These are phyloP conservation scores for Aphanomyces cochlioides DNA, from an alignment of 352 stramenopile species.

Conservation along the genomic window DNA sequence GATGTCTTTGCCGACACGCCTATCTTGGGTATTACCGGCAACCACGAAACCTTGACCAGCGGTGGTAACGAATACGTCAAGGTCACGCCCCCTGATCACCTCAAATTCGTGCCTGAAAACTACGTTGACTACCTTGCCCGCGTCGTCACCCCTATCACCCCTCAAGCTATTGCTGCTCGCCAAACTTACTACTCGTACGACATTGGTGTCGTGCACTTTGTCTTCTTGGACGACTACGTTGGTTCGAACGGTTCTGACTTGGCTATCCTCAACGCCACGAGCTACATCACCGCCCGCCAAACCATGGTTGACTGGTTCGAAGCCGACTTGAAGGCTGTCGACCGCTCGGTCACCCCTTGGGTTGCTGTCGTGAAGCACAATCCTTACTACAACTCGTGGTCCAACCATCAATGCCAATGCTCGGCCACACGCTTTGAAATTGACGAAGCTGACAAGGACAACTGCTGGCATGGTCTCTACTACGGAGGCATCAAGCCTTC, in stretches of 20 bases:
- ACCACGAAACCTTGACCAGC: slow-evolving; percentile 62
- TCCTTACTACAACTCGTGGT: slow-evolving; percentile 63
- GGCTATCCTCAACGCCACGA: slow-evolving; percentile 39
- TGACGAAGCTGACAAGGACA: slow-evolving; percentile 36
- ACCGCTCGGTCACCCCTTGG: slow-evolving; percentile 16
- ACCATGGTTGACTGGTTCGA: slow-evolving; percentile 14
- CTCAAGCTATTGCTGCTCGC: slow-evolving; percentile 37
- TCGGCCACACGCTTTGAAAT: slow-evolving; percentile 45
- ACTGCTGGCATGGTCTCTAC: slow-evolving; percentile 50
- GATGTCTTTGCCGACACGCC: slow-evolving; percentile 46
- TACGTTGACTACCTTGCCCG: slow-evolving; percentile 48
- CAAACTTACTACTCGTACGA: slow-evolving; percentile 53
- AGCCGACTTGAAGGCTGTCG: not conserved
- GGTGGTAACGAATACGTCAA: slow-evolving; percentile 36
- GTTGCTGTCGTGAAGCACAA: slow-evolving; percentile 25
- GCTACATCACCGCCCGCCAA: not conserved
- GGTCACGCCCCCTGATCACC: slow-evolving; percentile 35
- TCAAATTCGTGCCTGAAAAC: no score
- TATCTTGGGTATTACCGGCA: slow-evolving; percentile 51
- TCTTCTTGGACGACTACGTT: slow-evolving; percentile 68
- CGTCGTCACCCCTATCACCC: slow-evolving; percentile 50
- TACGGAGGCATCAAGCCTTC: slow-evolving; percentile 31
- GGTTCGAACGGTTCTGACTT: slow-evolving; percentile 38
- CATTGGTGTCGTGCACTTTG: slow-evolving; percentile 50
- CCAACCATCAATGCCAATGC: slow-evolving; percentile 54